A percentile compares a stretch with the other conserved stretches of the same genome.
Evolutionary conservation across 73 alveolate genomes (phyloP).

Genomic region (Tetrahymena elliotti): DNA sequence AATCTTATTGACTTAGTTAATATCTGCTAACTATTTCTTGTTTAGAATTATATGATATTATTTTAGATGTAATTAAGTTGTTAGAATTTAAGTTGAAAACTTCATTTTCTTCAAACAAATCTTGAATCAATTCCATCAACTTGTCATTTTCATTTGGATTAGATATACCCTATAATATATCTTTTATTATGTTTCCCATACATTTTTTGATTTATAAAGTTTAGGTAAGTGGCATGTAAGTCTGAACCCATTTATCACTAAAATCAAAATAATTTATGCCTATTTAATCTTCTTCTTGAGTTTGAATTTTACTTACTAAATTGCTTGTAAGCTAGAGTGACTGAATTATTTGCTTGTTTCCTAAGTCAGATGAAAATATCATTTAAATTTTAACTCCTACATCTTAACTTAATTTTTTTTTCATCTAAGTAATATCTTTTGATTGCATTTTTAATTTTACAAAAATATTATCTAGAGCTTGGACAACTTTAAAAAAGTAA

Average conservation of each 20-base stretch:
- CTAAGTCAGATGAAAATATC: not conserved
- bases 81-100: too few species aligned
- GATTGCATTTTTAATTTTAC: not conserved
- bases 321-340: not conserved
- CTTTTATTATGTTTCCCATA: not conserved
- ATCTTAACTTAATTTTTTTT: not conserved
- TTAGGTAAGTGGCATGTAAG: not conserved
- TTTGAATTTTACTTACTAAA: not conserved
- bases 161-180: not conserved
- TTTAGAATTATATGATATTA: not conserved
- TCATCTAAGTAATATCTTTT: not conserved
- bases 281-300: not conserved
- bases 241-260: not conserved
- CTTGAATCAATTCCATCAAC: not conserved
- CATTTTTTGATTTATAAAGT: not conserved
- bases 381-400: not conserved
- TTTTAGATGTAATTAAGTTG: not conserved
- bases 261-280: not conserved
- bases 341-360: too few species aligned
- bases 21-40: not conserved
- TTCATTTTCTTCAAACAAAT: not conserved
- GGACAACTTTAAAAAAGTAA: not conserved
- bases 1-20: not conserved
- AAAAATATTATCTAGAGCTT: not conserved
- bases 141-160: not conserved